Conservation (phyloP, 2,329 filamentous ascomycete species). For the Thielaviopsis punctulata region DNA sequence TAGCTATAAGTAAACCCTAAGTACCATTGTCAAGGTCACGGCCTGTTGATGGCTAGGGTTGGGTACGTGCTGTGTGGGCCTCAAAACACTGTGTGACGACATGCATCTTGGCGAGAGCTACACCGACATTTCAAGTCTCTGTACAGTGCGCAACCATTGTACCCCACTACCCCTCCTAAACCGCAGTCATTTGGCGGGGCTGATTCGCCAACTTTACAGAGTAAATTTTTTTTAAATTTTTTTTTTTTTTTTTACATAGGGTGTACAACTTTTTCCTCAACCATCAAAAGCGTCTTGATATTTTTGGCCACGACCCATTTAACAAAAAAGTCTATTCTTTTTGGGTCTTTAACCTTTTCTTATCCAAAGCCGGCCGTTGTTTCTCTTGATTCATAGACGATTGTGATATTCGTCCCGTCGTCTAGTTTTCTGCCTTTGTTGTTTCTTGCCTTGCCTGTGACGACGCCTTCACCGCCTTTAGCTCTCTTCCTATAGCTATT, state of each 20-base stretch:
- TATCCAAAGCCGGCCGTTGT: not conserved
- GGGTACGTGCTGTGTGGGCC: not conserved
- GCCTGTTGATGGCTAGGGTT: not conserved
- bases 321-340: conserved; percentile 5
- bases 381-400: not conserved
- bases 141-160: not conserved
- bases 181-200: conserved; percentile 2
- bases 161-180: conserved; percentile 1
- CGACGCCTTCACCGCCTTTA: not conserved
- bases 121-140: not conserved
- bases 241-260: not conserved
- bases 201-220: not conserved
- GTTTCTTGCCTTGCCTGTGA: not conserved
- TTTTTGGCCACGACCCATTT: conserved; percentile 1
- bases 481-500: not conserved
- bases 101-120: not conserved
- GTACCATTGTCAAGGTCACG: too few relatives aligned
- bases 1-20: too few relatives aligned
- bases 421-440: not conserved
- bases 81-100: not conserved
- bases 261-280: not conserved
- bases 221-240: not conserved
- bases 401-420: not conserved
- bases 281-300: not conserved
- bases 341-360: not conserved